Evolutionary conservation across 306 rosid species (phyloP), one percentile per base, ranked within the genome.

Genomic region (Castanospermum australe): DNA sequence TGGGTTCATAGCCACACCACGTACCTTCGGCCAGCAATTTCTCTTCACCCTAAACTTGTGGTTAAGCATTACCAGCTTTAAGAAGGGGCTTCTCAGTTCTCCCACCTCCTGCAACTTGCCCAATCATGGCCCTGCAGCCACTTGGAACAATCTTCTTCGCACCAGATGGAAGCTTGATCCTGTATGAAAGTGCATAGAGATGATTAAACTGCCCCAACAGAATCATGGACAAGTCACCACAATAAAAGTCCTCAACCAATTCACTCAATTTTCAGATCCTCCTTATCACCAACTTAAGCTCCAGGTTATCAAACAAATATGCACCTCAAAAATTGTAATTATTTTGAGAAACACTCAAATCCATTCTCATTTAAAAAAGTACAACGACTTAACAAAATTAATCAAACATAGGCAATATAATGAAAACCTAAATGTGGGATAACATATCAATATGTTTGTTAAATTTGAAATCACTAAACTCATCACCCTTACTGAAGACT

Each of bases 1-100:
- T 1, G 88, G 88, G 25, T 85, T 85, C 88, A 85, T 85, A 2
- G 86, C 88, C 66, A 85, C 88, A 81, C 88, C 88, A 78, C 86
- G 86, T 1, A 85, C 88, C 88, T 85, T 85, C 0, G 86, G 86
- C 86, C 88, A 85, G 79, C 88, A 85, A n/a, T 85, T 81, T 4
- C 88, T 81, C 86, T 84, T 84, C 62, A 84, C 88, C n/a, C 80
- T 84, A 30, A 84, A 84, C 71, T 84, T 84, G 83, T 84, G 88
- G 47, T 85, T 85, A 81, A 11, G 86, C 83, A 78, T 85, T 85
- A 59, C 88, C 88, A 59, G 88, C 88, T 38, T 85, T 85, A 5
- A 85, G 86, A 18, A 85, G 78, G 10, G 84, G 88, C 84, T 85
- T 85, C 81, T 85, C 88, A 39, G 86, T 85, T 42, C 88, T 81